Conservation (phyloP, 2,329 filamentous ascomycete species). For the Pseudovirgaria hyperparasitica region DNA sequence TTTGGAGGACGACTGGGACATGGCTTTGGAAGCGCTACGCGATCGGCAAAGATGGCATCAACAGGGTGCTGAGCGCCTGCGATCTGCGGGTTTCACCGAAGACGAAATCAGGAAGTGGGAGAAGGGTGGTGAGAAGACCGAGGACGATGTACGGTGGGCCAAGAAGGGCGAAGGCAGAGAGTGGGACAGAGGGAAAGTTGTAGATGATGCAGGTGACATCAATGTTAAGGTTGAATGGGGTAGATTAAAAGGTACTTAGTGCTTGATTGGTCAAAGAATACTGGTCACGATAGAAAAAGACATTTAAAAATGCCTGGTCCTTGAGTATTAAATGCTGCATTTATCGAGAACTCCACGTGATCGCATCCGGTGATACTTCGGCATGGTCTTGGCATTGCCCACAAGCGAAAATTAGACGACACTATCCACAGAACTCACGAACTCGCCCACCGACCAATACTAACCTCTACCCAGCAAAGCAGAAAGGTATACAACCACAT, state of each 20-base stretch:
- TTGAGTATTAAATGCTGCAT: too few species aligned
- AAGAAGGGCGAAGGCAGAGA: slow-evolving; percentile 55
- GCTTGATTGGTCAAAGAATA: too few species aligned
- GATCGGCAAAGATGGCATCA: slow-evolving; percentile 70
- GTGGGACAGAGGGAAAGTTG: slow-evolving; percentile 53
- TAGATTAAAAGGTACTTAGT: slow-evolving; percentile 13
- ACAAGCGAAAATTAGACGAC: too few species aligned
- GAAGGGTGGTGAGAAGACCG: slow-evolving; percentile 45
- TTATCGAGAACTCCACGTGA: too few species aligned
- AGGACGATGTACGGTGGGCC: slow-evolving; percentile 60
- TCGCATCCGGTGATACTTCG: too few species aligned
- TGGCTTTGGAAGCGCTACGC: slow-evolving; percentile 62
- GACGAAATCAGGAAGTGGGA: slow-evolving; percentile 62
- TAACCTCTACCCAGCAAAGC: too few species aligned
- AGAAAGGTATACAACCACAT: too few species aligned
- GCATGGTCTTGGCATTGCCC: too few species aligned
- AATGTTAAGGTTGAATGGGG: slow-evolving; percentile 38
- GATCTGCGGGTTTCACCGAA: slow-evolving; percentile 66
- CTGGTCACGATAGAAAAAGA: too few species aligned
- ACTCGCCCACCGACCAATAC: too few species aligned
- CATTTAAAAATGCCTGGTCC: too few species aligned
- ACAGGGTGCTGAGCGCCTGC: slow-evolving; percentile 62
- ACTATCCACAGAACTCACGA: too few species aligned
- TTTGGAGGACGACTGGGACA: slow-evolving; percentile 59
- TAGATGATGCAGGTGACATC: slow-evolving; percentile 42